Evolutionary conservation across 2,329 filamentous ascomycete species (phyloP), one percentile per base, ranked within the genome.

Genomic region (Monascus ruber): DNA sequence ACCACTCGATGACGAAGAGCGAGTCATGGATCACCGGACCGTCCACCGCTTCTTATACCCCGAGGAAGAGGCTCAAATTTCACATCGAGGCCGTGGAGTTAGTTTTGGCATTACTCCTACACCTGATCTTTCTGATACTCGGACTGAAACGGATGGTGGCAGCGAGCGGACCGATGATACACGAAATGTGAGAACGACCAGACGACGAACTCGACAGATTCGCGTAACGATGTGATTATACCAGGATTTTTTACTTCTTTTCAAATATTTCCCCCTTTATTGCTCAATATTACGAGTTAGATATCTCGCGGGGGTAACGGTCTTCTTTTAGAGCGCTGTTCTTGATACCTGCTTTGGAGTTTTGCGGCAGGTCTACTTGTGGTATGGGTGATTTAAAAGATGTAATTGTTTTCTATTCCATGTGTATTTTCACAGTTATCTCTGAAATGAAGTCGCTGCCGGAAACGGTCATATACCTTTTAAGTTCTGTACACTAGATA

Each of bases 1-100:
- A 1, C 77, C 77, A 10, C 62, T 74, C 17, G 91, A 96, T 56
- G 79, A 76, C 6, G 73, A 78, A 45, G 69, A 77, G 49, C 61
- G 77, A 5, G 69, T 94, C 1, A 71, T 91, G 43, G 89, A 96
- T 56, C 88, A 95, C 55, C 73, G 89, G n/a, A 80, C 74, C 0
- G 74, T 96, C 3, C 84, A 95, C 60, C 81, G 89, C 0, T 95
- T 94, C 53, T 65, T 95, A 5, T 74, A 79, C 24, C 70, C 77
- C 0, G 74, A 80, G 2, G 80, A 87, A 40, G 85, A 89, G 69
- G 52, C 56, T 1, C 53, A 54, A 26, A 42, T 63, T 33, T 56
- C 56, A 5, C 58, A 62, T n/a, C 56, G 55, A 37, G 55, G 53
- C 31, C 58, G 63, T 5, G 62, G 59, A 3, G 46, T 63, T 37